Evolutionary conservation across 2,329 filamentous ascomycete species (phyloP).

Genomic region (Colletotrichum ledebouriae): DNA sequence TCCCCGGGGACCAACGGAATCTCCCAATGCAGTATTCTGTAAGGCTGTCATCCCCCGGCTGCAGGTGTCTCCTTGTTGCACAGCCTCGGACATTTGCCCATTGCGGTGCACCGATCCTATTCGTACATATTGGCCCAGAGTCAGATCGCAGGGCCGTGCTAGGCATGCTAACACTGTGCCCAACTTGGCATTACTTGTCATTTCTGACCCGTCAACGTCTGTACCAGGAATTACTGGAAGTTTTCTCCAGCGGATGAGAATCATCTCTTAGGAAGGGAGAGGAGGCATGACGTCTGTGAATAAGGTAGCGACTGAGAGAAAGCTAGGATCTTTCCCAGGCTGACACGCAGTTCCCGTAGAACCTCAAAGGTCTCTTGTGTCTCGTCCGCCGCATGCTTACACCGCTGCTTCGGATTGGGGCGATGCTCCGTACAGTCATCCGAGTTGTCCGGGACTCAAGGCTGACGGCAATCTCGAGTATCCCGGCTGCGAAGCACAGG

Average conservation of each 20-base stretch:
- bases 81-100: slow-evolving; percentile 3
- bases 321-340: slow-evolving; percentile 6
- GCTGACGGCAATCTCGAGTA: slow-evolving; percentile 16
- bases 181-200: slow-evolving; percentile 7
- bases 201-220: background rate
- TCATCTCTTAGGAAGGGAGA: background rate
- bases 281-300: slow-evolving; percentile 20
- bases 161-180: background rate
- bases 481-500: background rate
- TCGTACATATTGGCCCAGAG: background rate
- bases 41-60: slow-evolving; percentile 21
- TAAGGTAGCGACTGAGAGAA: background rate
- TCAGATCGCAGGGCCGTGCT: background rate
- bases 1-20: slow-evolving; percentile 1
- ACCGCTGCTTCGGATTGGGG: slow-evolving; percentile 31
- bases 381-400: slow-evolving; percentile 23
- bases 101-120: slow-evolving; percentile 9
- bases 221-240: too few relatives aligned
- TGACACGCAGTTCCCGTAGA: slow-evolving; percentile 10
- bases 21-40: slow-evolving; percentile 27
- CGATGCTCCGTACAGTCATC: slow-evolving; percentile 16
- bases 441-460: slow-evolving; percentile 13
- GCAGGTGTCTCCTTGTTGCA: slow-evolving; percentile 22
- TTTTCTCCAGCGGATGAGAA: background rate
- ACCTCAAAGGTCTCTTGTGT: background rate